Evolutionary conservation across 73 alveolate species (phyloP).

Genomic region (Paramecium octaurelia): DNA sequence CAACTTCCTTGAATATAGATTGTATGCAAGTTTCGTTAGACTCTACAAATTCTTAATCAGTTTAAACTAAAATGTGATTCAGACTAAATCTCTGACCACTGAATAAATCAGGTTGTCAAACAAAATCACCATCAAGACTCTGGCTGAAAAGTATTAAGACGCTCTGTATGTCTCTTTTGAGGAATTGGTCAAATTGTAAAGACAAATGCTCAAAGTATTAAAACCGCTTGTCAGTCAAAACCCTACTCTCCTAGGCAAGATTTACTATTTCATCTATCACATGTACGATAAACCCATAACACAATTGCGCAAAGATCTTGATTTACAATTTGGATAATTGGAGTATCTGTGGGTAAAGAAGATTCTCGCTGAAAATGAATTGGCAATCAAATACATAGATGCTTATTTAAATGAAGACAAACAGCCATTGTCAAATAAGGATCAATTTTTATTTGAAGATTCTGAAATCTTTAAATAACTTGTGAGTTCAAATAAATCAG

Average conservation of each 20-base stretch:
- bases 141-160: background rate
- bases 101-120: background rate
- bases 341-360: constrained; percentile 10
- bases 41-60: constrained; percentile 2
- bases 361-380: background rate
- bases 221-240: background rate
- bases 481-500: background rate
- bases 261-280: constrained; percentile 21
- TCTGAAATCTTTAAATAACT: background rate
- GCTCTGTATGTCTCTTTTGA: background rate
- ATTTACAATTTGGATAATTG: background rate
- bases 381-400: background rate
- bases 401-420: background rate
- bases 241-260: constrained; percentile 1
- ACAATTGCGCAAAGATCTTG: background rate
- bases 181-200: background rate
- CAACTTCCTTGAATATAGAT: background rate
- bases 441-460: background rate
- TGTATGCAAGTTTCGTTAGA: background rate
- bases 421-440: background rate
- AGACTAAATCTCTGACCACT: background rate
- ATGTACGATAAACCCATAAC: constrained; percentile 18
- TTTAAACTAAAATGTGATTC: background rate
- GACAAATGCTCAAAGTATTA: background rate
- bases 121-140: background rate